These are phyloP conservation scores for Phytophthora foliorum DNA, from an alignment of 352 stramenopile genomes.

Conservation along the genomic window DNA sequence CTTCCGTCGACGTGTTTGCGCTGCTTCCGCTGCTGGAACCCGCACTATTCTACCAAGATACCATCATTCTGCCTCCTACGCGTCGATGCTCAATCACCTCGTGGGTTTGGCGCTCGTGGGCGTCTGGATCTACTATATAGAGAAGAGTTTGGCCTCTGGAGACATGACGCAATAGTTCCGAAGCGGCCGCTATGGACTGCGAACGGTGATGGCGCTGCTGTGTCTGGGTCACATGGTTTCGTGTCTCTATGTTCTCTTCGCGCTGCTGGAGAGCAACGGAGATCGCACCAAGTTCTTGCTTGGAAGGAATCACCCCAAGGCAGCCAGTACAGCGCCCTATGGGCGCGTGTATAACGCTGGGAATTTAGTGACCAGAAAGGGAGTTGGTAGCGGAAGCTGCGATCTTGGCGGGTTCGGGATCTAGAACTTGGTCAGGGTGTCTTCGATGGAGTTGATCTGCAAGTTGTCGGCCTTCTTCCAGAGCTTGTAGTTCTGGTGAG, in stretches of 20 bases:
- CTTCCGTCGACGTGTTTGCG: slow-evolving; percentile 45
- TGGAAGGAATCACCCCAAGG: slow-evolving; percentile 37
- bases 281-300: slow-evolving; percentile 75
- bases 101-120: slow-evolving; percentile 51
- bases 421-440: slow-evolving; percentile 85
- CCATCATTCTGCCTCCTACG: slow-evolving; percentile 33
- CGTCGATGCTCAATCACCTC: slow-evolving; percentile 59
- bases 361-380: slow-evolving; percentile 10
- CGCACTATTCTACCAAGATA: slow-evolving; percentile 17
- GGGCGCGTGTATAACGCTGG: slow-evolving; percentile 28
- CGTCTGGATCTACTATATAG: slow-evolving; percentile 66
- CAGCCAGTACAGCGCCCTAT: slow-evolving; percentile 18
- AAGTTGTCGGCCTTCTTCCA: slow-evolving; percentile 83
- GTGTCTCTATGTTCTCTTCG: slow-evolving; percentile 69
- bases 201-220: slow-evolving; percentile 39
- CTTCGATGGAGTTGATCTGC: slow-evolving; percentile 88
- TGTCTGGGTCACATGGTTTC: slow-evolving; percentile 69
- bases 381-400: slow-evolving; percentile 14
- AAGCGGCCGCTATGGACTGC: slow-evolving; percentile 32
- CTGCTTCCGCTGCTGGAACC: slow-evolving; percentile 39
- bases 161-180: slow-evolving; percentile 15
- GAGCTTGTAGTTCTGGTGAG: slow-evolving; percentile 86
- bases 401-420: slow-evolving; percentile 43
- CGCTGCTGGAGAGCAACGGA: slow-evolving; percentile 78
- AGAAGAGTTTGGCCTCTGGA: slow-evolving; percentile 37